Base-by-base conservation (phyloP, 345 rosid species). In the Firmiana major region DNA sequence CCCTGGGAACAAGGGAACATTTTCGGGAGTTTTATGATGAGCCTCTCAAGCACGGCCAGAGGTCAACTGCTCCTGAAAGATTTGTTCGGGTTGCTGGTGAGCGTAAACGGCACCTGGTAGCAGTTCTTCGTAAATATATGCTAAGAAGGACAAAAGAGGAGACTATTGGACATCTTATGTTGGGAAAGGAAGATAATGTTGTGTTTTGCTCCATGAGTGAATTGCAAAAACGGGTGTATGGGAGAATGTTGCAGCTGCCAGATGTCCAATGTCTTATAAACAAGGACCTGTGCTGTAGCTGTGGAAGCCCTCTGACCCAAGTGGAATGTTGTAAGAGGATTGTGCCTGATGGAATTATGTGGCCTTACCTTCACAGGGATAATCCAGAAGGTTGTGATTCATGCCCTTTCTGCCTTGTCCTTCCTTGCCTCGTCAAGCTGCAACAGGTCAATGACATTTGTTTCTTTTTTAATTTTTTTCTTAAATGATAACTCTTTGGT, bases 181-280 rank as follows among this genome's bases (percentile, higher is more conserved):
- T 93, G 97, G 99, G 99, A 70, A 95, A 95, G 84, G 99, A 95
- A 86, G 99, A 95, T 81, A 95, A 95, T 74, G 97, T 92, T 9
- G 92, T 95, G 24, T 95, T 95, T 68, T 95, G 99, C 79, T 86
- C 94, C 68, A 95, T 95, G 99, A 93, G 99, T 63, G 92, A 89
- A 80, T 73, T 95, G 79, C 97, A 93, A 80, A 95, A 87, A 76
- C 88, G 97, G 24, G 97, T 86, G 5, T 95, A 93, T 79, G 81
- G 79, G 73, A 89, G 99, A 90, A 90, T 90, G 92, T 46, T 95
- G 77, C 93, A 90, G 75, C 84, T 91, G 63, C 97, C 98, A 19
- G 99, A 95, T 8, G 70, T 93, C 69, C 97, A 90, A 65, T 92
- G 97, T 86, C 97, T 96, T 28, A 82, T 96, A 72, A 96, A 96